These are phyloP conservation scores for Podospora didyma DNA, from an alignment of 495 filamentous ascomycete genomes.

Conservation along the genomic window DNA sequence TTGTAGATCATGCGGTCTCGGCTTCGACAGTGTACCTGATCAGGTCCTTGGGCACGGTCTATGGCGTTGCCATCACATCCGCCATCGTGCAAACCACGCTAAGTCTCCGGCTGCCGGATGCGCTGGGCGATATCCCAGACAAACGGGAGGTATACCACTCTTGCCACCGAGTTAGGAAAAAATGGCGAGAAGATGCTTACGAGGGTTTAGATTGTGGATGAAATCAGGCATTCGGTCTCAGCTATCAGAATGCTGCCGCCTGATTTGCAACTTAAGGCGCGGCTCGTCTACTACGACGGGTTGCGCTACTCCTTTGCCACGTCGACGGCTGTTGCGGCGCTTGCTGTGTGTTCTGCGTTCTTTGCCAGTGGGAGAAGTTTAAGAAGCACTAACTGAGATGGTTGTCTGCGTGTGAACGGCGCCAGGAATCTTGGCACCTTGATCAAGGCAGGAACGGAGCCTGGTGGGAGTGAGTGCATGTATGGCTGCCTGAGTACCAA, in stretches of 20 bases:
- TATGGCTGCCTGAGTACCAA: too few relatives aligned
- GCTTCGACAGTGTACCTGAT: constrained; percentile 62
- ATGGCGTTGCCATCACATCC: constrained; percentile 60
- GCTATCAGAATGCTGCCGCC: constrained; percentile 50
- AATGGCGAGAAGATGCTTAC: constrained; percentile 13
- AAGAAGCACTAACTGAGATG: constrained; percentile 25
- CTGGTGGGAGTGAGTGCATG: neutral
- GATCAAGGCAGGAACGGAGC: neutral
- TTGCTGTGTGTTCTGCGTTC: constrained; percentile 48
- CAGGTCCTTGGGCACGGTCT: constrained; percentile 60
- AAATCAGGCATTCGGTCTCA: constrained; percentile 59
- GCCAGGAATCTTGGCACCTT: too few relatives aligned
- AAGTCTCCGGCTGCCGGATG: constrained; percentile 50
- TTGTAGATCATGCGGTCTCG: constrained; percentile 58
- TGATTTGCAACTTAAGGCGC: constrained; percentile 56
- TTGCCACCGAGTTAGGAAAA: too few relatives aligned
- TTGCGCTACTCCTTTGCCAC: constrained; percentile 53
- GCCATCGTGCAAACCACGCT: constrained; percentile 63
- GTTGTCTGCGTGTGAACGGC: neutral
- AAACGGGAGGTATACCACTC: constrained; percentile 61
- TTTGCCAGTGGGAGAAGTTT: constrained; percentile 49
- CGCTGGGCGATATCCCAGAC: constrained; percentile 58
- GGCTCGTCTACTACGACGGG: constrained; percentile 57
- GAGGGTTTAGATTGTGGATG: constrained; percentile 47
- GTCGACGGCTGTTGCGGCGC: constrained; percentile 46